Base-by-base conservation (phyloP, 306 rosid species). In the Quercus variabilis region DNA sequence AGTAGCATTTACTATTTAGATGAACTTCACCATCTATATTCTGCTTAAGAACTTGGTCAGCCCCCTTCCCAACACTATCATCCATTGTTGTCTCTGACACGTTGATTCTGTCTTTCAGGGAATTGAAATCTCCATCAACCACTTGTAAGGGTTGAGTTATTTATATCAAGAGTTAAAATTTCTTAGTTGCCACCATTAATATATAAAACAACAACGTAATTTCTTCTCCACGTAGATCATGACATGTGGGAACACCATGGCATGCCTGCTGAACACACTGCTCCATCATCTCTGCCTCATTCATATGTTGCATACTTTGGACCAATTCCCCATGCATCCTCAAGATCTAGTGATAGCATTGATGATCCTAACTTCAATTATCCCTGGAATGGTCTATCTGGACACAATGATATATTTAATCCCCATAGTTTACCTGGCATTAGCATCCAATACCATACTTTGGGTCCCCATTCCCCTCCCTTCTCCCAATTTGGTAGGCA, bases 391-490 rank as follows among this genome's bases (percentile, higher is more conserved):
- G 71, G 76, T 55, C 20, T 46, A 41, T 55, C 75, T 31, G 81
- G 74, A 67, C 81, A 26, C 19, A 55, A 56, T 56, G 81, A 78
- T 58, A 41, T 57, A 3, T 41, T 69, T 21, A 78, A 70, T 33
- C 70, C 76, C 52, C 70, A 58, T 56, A 71, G 64, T 43, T 78
- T 78, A 46, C 76, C 81, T 2, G 46, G 71, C 51, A 43, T 46
- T 43, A 59, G 70, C 52, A 58, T 78, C 31, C 81, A 78, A 19
- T 78, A 78, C 57, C 81, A 78, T 38, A 25, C 60, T 70, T 58
- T 75, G 81, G 81, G 59, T 19, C 81, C 6, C 43, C 81, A 70
- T 38, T 69, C 74, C 52, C 63, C 49, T 35, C 81, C 81, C 11
- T 55, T 77, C 68, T 77, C 76, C 52, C 75, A 31, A 56, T 35